A percentile compares a stretch with the other conserved stretches of the same genome.
Evolutionary conservation across 2,329 filamentous ascomycete species (phyloP).

Genomic region (Colletotrichum tanaceti): DNA sequence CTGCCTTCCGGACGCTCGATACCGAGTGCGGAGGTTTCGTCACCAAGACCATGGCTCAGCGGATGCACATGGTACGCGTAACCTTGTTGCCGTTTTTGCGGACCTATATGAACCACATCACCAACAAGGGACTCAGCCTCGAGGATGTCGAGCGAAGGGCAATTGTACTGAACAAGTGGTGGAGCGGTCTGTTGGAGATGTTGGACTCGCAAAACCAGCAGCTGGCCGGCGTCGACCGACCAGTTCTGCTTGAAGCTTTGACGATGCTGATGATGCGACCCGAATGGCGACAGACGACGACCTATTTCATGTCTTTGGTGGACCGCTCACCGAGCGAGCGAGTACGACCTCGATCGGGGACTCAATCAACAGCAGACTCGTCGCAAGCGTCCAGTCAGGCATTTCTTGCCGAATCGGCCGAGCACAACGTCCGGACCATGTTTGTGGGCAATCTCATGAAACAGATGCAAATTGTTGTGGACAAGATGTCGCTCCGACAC

Average conservation of each 20-base stretch:
- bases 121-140: conserved; percentile 71
- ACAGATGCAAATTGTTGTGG: conserved; percentile 88
- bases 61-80: conserved; percentile 79
- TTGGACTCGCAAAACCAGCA: conserved; percentile 76
- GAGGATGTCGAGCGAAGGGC: conserved; percentile 86
- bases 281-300: conserved; percentile 84
- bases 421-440: conserved; percentile 89
- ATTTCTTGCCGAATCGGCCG: conserved; percentile 73
- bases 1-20: conserved; percentile 66
- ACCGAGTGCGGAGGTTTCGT: conserved; percentile 68
- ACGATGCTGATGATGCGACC: conserved; percentile 87
- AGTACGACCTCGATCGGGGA: conserved; percentile 59
- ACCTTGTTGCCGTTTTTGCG: conserved; percentile 82
- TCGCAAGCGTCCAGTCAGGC: conserved; percentile 75
- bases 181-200: conserved; percentile 84
- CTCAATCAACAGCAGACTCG: conserved; percentile 65
- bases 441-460: conserved; percentile 84
- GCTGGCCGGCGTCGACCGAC: conserved; percentile 85
- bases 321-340: conserved; percentile 64
- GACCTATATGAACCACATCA: conserved; percentile 74
- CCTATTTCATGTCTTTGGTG: conserved; percentile 71
- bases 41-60: conserved; percentile 77
- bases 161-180: conserved; percentile 90
- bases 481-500: conserved; percentile 85
- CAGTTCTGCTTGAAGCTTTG: conserved; percentile 81